Evolutionary conservation across 345 rosid species (phyloP), one percentile per base, ranked within the genome.

Genomic region (Salix exigua): DNA sequence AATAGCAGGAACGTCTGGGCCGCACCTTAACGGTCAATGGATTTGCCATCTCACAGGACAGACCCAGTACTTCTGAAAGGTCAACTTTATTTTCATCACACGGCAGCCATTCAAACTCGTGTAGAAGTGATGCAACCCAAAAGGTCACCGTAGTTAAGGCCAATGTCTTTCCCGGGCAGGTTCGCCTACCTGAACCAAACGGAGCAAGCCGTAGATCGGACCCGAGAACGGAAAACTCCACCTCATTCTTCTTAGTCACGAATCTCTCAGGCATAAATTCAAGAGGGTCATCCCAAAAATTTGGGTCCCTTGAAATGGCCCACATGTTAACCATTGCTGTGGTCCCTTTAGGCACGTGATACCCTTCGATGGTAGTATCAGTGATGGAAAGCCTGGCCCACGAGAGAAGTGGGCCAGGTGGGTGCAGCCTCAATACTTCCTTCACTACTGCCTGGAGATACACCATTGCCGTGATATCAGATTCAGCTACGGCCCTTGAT

Each of bases 301-400:
- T 74, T 17, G 91, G 92, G 86, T 94, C 98, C 86, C 94, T 80
- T 5, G 89, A 75, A 26, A 94, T 91, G 85, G 98, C 98, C 98
- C 98, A 94, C 98, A 94, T 94, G 82, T 94, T 94, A 70, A 94
- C 97, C 96, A 92, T 92, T 3, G 97, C 96, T 0, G 96, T 94
- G 82, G 98, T 94, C 80, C 98, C 94, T n/a, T 48, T 40, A 2
- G 98, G 97, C 86, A 94, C 92, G 86, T 83, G 83, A 83, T 87
- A 75, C 65, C 97, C 97, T 73, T 88, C 97, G 28, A 91, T 80
- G n/a, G 81, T 81, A 66, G 97, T 86, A 82, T 92, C 94, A 4
- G 91, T 82, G 80, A 86, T 89, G 76, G 98, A 91, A 44, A 92
- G 81, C 6, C 98, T 89, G 83, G 98, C 93, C 98, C 98, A 94